Conservation (phyloP, 345 rosid species). For the Lenwebbia sp. region DNA sequence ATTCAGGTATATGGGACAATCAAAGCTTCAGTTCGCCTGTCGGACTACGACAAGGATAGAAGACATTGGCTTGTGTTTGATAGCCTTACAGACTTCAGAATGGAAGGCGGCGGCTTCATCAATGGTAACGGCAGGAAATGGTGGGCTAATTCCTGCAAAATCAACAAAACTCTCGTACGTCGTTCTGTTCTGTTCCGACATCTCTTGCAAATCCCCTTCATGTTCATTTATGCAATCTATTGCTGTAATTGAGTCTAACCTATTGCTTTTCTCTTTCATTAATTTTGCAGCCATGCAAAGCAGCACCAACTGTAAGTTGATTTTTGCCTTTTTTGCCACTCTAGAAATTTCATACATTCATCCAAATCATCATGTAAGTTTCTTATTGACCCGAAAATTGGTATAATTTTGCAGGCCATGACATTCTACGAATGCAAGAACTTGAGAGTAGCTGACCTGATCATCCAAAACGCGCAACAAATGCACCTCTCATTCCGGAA, state of each 20-base stretch:
- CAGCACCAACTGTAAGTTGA: constrained; percentile 74
- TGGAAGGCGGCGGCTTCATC: constrained; percentile 83
- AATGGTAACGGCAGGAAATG: constrained; percentile 73
- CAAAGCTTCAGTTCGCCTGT: constrained; percentile 36
- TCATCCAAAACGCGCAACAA: constrained; percentile 61
- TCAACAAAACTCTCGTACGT: constrained; percentile 52
- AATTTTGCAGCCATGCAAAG: constrained; percentile 54
- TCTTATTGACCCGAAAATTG: background rate
- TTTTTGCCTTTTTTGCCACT: background rate
- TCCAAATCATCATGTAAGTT: background rate
- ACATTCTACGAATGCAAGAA: constrained; percentile 56
- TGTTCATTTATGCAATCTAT: background rate
- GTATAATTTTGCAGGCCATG: constrained; percentile 1
- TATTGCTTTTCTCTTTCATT: background rate
- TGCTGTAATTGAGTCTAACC: background rate
- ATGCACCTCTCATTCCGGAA: constrained; percentile 61
- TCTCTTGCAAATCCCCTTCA: background rate
- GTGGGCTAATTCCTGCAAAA: constrained; percentile 90
- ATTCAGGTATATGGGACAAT: constrained; percentile 57
- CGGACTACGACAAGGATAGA: constrained; percentile 37
- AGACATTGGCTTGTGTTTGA: constrained; percentile 53
- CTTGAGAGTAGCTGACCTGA: constrained; percentile 42
- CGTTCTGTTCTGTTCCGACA: background rate
- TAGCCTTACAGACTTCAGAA: constrained; percentile 34
- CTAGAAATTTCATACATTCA: background rate